These are phyloP conservation scores for Phytophthora citricola DNA, from an alignment of 352 stramenopile genomes.

Conservation along the genomic window DNA sequence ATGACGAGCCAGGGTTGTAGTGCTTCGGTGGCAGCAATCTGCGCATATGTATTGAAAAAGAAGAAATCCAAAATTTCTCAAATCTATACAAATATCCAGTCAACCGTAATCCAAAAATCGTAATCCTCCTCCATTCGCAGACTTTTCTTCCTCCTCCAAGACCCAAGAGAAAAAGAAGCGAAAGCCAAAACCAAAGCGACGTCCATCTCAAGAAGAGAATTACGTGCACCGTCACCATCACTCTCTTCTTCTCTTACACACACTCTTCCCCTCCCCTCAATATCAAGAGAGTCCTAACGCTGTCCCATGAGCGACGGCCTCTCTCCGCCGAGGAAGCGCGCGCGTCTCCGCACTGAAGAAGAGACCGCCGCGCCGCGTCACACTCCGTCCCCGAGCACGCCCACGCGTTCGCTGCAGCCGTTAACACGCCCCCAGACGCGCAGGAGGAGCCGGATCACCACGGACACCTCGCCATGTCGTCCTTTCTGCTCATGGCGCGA, in stretches of 20 bases:
- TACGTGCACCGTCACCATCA: not conserved
- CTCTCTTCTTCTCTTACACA: not conserved
- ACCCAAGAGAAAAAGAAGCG: not conserved
- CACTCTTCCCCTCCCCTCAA: not conserved
- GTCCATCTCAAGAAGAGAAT: slow-evolving; percentile 1
- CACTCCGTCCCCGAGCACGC: not conserved
- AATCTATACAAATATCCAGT: slow-evolving; percentile 22
- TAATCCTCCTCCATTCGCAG: not conserved
- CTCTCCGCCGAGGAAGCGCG: slow-evolving; percentile 47
- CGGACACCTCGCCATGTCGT: slow-evolving; percentile 34
- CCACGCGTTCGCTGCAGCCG: not conserved
- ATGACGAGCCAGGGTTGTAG: no score
- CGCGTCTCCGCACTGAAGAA: slow-evolving; percentile 40
- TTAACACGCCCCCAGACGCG: not conserved
- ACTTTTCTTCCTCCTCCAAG: not conserved
- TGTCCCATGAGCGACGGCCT: slow-evolving; percentile 39
- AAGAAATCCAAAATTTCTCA: slow-evolving; percentile 19
- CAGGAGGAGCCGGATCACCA: slow-evolving; percentile 28
- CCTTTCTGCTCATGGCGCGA: slow-evolving; percentile 44
- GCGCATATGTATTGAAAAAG: not conserved
- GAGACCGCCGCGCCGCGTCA: slow-evolving; percentile 4
- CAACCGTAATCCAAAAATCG: slow-evolving; percentile 1
- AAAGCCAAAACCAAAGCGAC: slow-evolving; percentile 5
- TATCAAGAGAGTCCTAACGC: not conserved
- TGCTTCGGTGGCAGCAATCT: not conserved